Conservation (phyloP, 768 basidiomycete species). For the Tulasnella sp. region DNA sequence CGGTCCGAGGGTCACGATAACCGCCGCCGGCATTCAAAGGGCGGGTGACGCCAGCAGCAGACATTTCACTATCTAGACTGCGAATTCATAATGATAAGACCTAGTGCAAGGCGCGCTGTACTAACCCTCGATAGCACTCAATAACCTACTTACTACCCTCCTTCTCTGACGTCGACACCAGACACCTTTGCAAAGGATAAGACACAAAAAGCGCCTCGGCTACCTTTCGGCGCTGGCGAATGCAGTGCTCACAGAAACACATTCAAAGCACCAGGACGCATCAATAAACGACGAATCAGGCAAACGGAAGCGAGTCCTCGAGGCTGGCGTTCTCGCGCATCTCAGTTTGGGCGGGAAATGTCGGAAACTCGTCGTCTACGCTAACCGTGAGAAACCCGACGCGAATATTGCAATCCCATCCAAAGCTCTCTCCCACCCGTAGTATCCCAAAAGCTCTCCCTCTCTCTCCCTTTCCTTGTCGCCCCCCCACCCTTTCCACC, state of each 20-base stretch:
- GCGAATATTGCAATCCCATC: not conserved
- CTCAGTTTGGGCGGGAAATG: not conserved
- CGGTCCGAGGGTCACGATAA: not conserved
- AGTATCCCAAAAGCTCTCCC: not conserved
- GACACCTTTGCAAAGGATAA: too few species aligned
- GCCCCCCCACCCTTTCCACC: not conserved
- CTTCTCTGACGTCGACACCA: not conserved
- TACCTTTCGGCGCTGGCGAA: too few species aligned
- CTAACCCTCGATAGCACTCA: not conserved
- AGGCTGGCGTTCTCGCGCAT: not conserved
- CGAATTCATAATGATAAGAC: not conserved
- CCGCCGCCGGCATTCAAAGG: not conserved
- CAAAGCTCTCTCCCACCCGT: not conserved
- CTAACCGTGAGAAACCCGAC: not conserved
- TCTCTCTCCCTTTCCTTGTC: not conserved
- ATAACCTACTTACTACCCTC: not conserved
- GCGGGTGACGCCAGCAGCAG: not conserved
- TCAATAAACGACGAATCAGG: too few species aligned
- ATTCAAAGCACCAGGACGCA: not conserved
- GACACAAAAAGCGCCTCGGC: too few species aligned
- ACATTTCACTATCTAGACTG: not conserved
- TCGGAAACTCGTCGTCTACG: not conserved
- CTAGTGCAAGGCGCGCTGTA: too few species aligned
- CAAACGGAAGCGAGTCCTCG: too few species aligned
- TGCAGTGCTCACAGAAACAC: too few species aligned